These are phyloP conservation scores for Calonectria honghensis DNA, from an alignment of 2,329 filamentous ascomycete species.

Conservation along the genomic window DNA sequence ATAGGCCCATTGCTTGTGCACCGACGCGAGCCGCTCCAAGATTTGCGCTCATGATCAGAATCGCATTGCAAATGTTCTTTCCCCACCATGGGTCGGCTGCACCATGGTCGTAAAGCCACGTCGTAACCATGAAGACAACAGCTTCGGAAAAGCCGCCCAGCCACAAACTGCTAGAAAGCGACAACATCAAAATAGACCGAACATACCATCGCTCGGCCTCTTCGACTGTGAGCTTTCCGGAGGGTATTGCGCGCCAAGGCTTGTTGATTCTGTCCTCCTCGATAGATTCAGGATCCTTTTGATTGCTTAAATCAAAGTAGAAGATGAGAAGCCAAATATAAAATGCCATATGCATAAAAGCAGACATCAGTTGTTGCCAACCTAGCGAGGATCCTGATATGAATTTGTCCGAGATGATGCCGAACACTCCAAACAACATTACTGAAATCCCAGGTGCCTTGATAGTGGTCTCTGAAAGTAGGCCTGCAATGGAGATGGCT, in stretches of 20 bases:
- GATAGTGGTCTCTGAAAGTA: background rate
- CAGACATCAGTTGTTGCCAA: background rate
- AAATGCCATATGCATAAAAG: background rate
- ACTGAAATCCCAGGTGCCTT: background rate
- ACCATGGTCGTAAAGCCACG: background rate
- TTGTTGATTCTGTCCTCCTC: background rate
- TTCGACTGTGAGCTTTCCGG: background rate
- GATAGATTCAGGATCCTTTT: conserved; percentile 1
- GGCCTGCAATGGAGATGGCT: background rate
- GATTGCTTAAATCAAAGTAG: background rate
- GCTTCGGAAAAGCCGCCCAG: background rate
- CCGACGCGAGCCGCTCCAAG: background rate
- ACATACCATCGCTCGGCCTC: background rate
- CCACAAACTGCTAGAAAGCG: background rate
- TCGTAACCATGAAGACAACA: background rate
- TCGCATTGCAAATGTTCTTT: background rate
- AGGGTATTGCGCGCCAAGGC: background rate
- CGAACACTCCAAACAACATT: background rate
- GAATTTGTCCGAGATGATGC: background rate
- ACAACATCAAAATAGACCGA: background rate
- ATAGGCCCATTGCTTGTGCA: background rate
- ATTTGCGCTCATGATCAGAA: background rate
- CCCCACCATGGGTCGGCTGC: conserved; percentile 2
- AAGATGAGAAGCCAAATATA: background rate
- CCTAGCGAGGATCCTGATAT: background rate